Percentiles rank a stretch among this genome's conserved stretches.
These are phyloP conservation scores for Nemania abortiva DNA, from an alignment of 2,329 filamentous ascomycete species.

Conservation along the genomic window DNA sequence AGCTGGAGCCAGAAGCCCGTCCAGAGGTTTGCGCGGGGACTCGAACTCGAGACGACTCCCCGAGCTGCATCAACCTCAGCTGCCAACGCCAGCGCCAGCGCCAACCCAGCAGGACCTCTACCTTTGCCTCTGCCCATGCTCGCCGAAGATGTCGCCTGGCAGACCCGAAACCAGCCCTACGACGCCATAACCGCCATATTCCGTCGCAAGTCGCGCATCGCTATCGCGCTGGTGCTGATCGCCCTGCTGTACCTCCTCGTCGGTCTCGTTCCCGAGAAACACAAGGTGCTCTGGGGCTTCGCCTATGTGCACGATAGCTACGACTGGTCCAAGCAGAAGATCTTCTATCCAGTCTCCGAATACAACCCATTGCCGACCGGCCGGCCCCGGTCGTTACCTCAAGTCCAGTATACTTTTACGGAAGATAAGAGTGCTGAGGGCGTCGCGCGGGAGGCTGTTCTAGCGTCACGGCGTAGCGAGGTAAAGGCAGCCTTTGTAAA, in stretches of 20 bases:
- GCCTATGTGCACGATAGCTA: slow-evolving; percentile 47
- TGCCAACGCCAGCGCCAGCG: background rate
- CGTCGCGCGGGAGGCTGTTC: slow-evolving; percentile 44
- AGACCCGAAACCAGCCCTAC: slow-evolving; percentile 43
- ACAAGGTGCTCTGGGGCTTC: slow-evolving; percentile 46
- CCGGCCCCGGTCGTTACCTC: slow-evolving; percentile 43
- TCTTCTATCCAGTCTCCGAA: slow-evolving; percentile 45
- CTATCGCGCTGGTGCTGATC: slow-evolving; percentile 39
- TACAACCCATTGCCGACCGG: slow-evolving; percentile 48
- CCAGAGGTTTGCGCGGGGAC: slow-evolving; percentile 3
- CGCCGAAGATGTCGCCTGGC: slow-evolving; percentile 48
- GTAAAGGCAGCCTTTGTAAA: slow-evolving; percentile 59
- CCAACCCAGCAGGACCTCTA: background rate
- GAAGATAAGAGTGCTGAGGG: slow-evolving; percentile 46
- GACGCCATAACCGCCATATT: slow-evolving; percentile 45
- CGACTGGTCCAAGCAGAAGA: slow-evolving; percentile 49
- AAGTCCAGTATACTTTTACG: slow-evolving; percentile 47
- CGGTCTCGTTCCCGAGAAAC: slow-evolving; percentile 45
- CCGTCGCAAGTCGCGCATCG: slow-evolving; percentile 45
- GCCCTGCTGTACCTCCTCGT: slow-evolving; percentile 47
- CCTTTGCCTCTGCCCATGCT: slow-evolving; percentile 43
- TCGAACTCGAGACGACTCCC: slow-evolving; percentile 9
- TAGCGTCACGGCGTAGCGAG: slow-evolving; percentile 50
- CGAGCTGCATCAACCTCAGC: background rate
- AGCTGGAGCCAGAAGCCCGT: background rate